Base-by-base conservation (phyloP, 2,329 filamentous ascomycete species). In the Fusarium praegraminearum region DNA sequence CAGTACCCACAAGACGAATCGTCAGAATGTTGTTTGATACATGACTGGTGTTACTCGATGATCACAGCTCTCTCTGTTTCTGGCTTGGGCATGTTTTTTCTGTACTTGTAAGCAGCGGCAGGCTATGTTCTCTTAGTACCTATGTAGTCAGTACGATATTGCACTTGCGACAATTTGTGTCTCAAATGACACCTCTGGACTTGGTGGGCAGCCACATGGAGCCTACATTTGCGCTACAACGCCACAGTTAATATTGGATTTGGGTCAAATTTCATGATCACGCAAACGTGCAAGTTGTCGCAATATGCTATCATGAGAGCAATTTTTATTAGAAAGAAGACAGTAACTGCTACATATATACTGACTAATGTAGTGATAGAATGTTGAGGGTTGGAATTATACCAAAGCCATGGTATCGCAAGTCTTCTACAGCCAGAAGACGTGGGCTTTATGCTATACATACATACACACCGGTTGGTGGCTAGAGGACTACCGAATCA, bases 91-190 rank as follows among this genome's bases (percentile, higher is more conserved):
- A 20, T 52, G 9, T 30, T 10, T 15, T 51, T 20, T 26, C 13
- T 22, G 43, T 20, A 41, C 18, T n/a, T 30, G 9, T 24, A 28
- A 5, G n/a, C n/a, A 26, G 16, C 15, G 18, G 24, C 10, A n/a
- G 26, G 18, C 7, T 22, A 38, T 28, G 22, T 28, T 40, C n/a
- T 22, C 20, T 22, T 22, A 22, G 20, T 22, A 22, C 20, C 20
- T 22, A 26, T n/a, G 35, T 12, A 33, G 15, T 4, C 44, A 30
- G 28, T 52, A 36, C 20, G 20, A 22, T 30, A 26, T 49, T 35
- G 44, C 62, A 63, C 26, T 40, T 63, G 62, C 22, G 5, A 57
- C 67, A 64, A 46, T 33, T 24, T 54, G 43, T 64, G 67, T 52
- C 45, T 60, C 57, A 59, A 36, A 63, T 57, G 41, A 35, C 36